These are phyloP conservation scores for Silene conica DNA, from an alignment of 148 eudicot genomes.

Conservation along the genomic window DNA sequence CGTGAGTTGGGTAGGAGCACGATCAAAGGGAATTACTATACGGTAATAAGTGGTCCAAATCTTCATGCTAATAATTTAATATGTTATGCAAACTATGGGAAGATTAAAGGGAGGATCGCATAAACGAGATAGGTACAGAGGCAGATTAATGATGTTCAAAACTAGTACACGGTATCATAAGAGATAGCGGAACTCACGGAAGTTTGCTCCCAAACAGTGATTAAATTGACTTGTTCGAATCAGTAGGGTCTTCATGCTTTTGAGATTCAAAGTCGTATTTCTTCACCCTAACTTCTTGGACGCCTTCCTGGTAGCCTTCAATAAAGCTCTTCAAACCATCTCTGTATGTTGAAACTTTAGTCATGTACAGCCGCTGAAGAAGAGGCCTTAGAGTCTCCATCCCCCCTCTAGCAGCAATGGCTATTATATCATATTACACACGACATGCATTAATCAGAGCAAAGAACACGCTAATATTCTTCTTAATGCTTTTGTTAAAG, in stretches of 20 bases:
- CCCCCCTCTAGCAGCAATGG: conserved; percentile 92
- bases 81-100: too few relatives aligned
- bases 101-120: too few relatives aligned
- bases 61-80: too few relatives aligned
- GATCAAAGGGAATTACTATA: too few relatives aligned
- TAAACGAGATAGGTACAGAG: neutral
- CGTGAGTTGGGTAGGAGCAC: too few relatives aligned
- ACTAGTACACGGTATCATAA: too few relatives aligned
- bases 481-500: neutral
- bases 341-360: conserved; percentile 80
- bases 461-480: neutral
- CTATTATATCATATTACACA: conserved; percentile 28
- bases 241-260: conserved; percentile 25
- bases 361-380: conserved; percentile 85
- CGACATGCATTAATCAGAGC: conserved; percentile 1
- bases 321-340: conserved; percentile 87
- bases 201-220: neutral
- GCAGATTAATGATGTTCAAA: neutral
- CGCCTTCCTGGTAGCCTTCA: conserved; percentile 84
- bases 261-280: conserved; percentile 44
- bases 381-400: conserved; percentile 88
- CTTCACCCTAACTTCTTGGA: conserved; percentile 70
- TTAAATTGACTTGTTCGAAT: conserved; percentile 31
- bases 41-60: too few relatives aligned
- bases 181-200: conserved; percentile 14